Evolutionary conservation across 2,329 filamentous ascomycete species (phyloP).

Genomic region (Colletotrichum lini): DNA sequence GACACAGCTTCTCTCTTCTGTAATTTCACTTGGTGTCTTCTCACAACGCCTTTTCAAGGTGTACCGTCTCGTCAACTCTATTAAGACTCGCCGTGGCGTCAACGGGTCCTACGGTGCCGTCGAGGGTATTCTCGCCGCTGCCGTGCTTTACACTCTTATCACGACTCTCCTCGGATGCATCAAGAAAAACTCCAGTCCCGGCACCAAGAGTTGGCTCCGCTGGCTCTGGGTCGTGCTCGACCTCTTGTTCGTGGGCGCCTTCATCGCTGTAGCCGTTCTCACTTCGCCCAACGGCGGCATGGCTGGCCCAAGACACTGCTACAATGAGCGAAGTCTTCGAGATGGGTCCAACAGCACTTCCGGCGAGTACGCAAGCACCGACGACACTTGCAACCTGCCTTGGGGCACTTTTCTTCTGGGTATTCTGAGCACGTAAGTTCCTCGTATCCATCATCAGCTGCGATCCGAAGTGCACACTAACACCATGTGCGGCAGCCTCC

Average conservation of each 20-base stretch:
- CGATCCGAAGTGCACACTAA: background rate
- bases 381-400: constrained; percentile 12
- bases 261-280: constrained; percentile 59
- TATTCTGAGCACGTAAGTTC: constrained; percentile 10
- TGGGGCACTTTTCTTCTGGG: constrained; percentile 15
- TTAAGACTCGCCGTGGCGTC: constrained; percentile 51
- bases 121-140: constrained; percentile 61
- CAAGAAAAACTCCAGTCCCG: constrained; percentile 47
- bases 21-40: constrained; percentile 60
- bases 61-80: constrained; percentile 51
- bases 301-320: constrained; percentile 49
- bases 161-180: constrained; percentile 52
- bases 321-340: background rate
- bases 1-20: constrained; percentile 60
- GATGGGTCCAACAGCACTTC: background rate
- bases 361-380: background rate
- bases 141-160: constrained; percentile 58
- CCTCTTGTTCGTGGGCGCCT: constrained; percentile 56
- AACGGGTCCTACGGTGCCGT: constrained; percentile 54
- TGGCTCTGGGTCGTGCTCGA: constrained; percentile 59
- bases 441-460: background rate
- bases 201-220: constrained; percentile 51
- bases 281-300: constrained; percentile 54
- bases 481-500: constrained; percentile 48
- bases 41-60: constrained; percentile 57